phyloP scores from a whole-genome alignment of 2,329 filamentous ascomycete genomes.

The Sarocladium kiliense region DNA sequence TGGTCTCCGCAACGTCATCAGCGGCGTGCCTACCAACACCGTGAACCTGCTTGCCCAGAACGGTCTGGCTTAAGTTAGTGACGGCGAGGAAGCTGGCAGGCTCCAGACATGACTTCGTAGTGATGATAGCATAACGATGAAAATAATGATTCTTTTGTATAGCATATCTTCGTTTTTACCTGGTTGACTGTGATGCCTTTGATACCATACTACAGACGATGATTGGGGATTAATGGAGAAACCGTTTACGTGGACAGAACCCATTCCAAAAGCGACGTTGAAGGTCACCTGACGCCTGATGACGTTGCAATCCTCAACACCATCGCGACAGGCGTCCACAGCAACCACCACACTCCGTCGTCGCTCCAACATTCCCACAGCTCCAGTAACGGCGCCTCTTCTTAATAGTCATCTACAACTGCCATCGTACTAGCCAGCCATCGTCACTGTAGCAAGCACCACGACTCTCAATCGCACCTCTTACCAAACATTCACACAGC shows the following conservation, averaged over 20 bases:
- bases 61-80: constrained; percentile 12
- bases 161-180: not conserved
- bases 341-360: too few species aligned
- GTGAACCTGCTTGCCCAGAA: constrained; percentile 30
- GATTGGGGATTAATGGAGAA: not conserved
- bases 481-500: not conserved
- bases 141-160: not conserved
- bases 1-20: constrained; percentile 32
- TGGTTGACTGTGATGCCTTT: too few species aligned
- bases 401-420: too few species aligned
- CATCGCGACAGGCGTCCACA: too few species aligned
- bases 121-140: constrained; percentile 2
- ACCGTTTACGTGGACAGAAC: not conserved
- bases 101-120: too few species aligned
- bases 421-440: too few species aligned
- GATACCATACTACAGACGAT: not conserved
- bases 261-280: not conserved
- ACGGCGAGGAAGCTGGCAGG: not conserved
- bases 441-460: too few species aligned
- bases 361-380: too few species aligned
- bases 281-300: constrained; percentile 6
- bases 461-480: too few species aligned
- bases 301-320: constrained; percentile 1
- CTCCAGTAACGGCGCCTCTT: too few species aligned
- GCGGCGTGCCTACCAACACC: constrained; percentile 26